A percentile compares a stretch with the other conserved stretches of the same genome.
Conservation (phyloP, 2,329 filamentous ascomycete genomes). For the Fusarium longipes region DNA sequence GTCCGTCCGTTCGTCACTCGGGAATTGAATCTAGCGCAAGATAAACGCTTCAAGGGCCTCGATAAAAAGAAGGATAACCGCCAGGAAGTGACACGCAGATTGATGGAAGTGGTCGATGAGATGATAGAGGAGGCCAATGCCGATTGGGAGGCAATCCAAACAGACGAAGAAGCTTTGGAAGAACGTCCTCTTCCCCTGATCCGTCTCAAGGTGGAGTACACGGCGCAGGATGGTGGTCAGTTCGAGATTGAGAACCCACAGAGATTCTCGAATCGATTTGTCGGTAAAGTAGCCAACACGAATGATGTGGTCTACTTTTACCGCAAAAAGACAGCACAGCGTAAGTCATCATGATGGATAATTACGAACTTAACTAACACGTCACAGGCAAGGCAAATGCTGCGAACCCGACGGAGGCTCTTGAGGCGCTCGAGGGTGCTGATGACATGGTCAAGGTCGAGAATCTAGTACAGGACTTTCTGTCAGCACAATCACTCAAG, state of each 20-base stretch:
- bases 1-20: constrained; percentile 91
- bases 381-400: constrained; percentile 49
- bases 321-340: constrained; percentile 79
- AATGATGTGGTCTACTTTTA: constrained; percentile 96
- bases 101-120: constrained; percentile 83
- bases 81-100: constrained; percentile 78
- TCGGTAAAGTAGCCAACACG: constrained; percentile 89
- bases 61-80: constrained; percentile 87
- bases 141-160: constrained; percentile 85
- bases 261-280: constrained; percentile 92
- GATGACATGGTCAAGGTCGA: constrained; percentile 85
- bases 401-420: constrained; percentile 71
- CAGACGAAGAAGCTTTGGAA: constrained; percentile 68
- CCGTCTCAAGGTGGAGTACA: constrained; percentile 90
- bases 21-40: constrained; percentile 81
- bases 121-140: constrained; percentile 86
- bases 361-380: constrained; percentile 10
- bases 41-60: constrained; percentile 80
- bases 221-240: constrained; percentile 82
- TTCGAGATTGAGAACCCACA: constrained; percentile 97
- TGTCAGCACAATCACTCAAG: constrained; percentile 87
- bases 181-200: constrained; percentile 82
- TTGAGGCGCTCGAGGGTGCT: constrained; percentile 61
- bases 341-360: constrained; percentile 28
- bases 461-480: constrained; percentile 86